Evolutionary conservation across 495 filamentous ascomycete species (phyloP).

Genomic region (Penicillium steckii): DNA sequence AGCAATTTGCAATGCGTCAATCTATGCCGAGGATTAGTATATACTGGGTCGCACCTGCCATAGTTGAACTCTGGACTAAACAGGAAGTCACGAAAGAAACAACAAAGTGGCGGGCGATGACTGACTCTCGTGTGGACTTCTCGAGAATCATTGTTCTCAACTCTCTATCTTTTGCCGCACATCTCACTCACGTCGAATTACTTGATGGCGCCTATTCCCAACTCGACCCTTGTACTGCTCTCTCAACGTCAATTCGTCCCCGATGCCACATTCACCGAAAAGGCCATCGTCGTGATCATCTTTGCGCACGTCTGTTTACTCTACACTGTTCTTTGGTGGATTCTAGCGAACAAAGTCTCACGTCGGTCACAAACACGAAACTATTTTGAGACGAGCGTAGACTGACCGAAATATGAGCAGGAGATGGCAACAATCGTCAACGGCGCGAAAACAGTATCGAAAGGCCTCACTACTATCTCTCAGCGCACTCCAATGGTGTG

Average conservation of each 20-base stretch:
- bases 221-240: background rate
- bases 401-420: background rate
- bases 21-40: too few species aligned
- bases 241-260: background rate
- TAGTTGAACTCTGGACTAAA: too few species aligned
- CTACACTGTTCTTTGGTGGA: background rate
- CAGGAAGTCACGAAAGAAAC: background rate
- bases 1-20: too few species aligned
- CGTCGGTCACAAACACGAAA: background rate
- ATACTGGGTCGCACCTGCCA: background rate
- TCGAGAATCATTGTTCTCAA: too few species aligned
- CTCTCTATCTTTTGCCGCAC: too few species aligned
- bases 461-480: background rate
- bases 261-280: background rate
- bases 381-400: background rate
- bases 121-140: too few species aligned
- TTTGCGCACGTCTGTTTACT: background rate
- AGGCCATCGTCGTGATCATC: background rate
- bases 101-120: too few species aligned
- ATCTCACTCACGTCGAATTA: background rate
- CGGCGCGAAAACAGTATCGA: constrained; percentile 1
- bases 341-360: background rate
- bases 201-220: background rate
- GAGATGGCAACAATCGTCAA: background rate
- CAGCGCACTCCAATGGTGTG: background rate